Percentiles rank a stretch among this genome's conserved stretches.
phyloP scores from a whole-genome alignment of 148 eudicot genomes.

The Diospyros kaki region DNA sequence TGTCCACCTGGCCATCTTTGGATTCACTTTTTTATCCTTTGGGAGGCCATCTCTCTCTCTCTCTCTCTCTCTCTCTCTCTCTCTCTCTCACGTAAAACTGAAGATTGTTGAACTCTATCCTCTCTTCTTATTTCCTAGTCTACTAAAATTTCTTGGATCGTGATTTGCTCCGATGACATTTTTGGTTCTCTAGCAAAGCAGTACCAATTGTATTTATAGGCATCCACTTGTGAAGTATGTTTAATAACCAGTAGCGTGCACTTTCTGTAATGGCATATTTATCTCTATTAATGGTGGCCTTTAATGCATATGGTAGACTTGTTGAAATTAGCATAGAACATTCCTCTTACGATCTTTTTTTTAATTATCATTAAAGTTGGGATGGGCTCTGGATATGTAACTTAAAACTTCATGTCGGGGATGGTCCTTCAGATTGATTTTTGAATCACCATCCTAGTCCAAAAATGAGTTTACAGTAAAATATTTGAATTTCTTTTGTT shows the following conservation, averaged over 20 bases:
- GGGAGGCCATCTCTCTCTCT: background rate
- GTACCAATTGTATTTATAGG: background rate
- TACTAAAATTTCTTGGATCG: no score
- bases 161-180: no score
- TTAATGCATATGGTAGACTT: background rate
- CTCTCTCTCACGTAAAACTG: background rate
- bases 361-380: background rate
- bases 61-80: background rate
- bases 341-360: background rate
- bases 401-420: background rate
- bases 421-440: background rate
- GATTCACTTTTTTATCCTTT: background rate
- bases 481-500: background rate
- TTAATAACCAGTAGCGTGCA: background rate
- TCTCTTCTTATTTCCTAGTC: background rate
- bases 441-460: background rate
- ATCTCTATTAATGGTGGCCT: background rate
- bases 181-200: no score
- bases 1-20: background rate
- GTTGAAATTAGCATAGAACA: background rate
- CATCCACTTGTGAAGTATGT: background rate
- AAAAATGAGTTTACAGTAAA: background rate
- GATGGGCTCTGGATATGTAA: background rate
- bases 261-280: background rate
- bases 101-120: background rate